These are phyloP conservation scores for Leishmania arabica DNA, from an alignment of 208 protist species.

Conservation along the genomic window DNA sequence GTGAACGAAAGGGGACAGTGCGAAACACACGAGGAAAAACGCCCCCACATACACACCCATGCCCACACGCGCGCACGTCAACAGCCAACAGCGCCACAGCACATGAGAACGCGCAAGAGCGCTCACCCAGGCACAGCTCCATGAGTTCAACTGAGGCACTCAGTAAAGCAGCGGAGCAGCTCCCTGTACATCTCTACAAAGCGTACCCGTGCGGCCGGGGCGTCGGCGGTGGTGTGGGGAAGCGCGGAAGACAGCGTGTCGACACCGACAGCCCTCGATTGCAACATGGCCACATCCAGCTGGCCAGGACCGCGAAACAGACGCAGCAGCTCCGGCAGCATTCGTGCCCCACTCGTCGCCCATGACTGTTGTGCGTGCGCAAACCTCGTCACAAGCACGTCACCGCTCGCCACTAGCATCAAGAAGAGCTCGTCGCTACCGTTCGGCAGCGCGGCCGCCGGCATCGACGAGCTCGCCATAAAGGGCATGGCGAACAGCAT, in stretches of 20 bases:
- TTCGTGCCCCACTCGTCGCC: neutral
- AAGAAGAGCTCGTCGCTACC: conserved; percentile 1
- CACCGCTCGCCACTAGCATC: conserved; percentile 22
- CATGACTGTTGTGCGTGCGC: conserved; percentile 16
- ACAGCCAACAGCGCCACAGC: neutral
- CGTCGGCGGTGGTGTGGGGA: neutral
- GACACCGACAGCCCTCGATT: neutral
- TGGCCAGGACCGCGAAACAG: conserved; percentile 10
- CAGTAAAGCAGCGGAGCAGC: conserved; percentile 8
- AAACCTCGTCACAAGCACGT: conserved; percentile 16
- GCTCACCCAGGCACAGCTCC: neutral
- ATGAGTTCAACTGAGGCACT: neutral
- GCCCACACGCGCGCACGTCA: neutral
- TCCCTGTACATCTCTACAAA: conserved; percentile 6
- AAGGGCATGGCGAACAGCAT: conserved; percentile 18
- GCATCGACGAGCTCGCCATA: neutral
- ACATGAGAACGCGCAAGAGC: neutral
- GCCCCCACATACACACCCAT: too few relatives aligned
- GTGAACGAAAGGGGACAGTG: neutral
- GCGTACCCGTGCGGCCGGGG: neutral
- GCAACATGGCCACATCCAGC: conserved; percentile 6
- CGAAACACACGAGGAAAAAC: neutral
- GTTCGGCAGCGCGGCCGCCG: neutral
- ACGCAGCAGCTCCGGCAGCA: conserved; percentile 23
- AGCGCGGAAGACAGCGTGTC: neutral